Conservation (phyloP, 257 asterid genomes). For the Penstemon davidsonii region DNA sequence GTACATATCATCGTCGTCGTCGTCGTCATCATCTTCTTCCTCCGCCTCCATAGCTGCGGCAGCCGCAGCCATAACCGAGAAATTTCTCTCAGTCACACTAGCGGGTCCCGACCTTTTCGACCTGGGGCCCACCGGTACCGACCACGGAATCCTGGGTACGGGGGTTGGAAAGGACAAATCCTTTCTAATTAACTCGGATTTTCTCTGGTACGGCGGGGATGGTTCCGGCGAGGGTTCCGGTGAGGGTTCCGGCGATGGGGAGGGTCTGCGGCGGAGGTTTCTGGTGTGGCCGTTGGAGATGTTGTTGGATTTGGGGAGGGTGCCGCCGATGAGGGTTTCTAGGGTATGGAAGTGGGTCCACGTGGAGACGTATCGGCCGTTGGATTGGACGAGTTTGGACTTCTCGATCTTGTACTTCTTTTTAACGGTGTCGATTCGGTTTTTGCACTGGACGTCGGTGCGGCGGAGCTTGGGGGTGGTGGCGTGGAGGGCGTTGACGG, state of each 20-base stretch:
- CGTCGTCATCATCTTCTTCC: slow-evolving; percentile 37
- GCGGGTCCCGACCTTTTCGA: slow-evolving; percentile 61
- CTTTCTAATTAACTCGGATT: slow-evolving; percentile 18
- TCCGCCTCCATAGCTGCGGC: slow-evolving; percentile 68
- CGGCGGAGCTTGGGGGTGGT: slow-evolving; percentile 62
- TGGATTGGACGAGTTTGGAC: slow-evolving; percentile 19
- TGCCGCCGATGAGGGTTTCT: slow-evolving; percentile 63
- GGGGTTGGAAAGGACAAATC: slow-evolving; percentile 27
- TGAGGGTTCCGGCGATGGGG: slow-evolving; percentile 30
- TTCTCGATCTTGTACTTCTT: slow-evolving; percentile 84
- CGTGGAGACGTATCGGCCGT: slow-evolving; percentile 60
- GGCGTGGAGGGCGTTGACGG: slow-evolving; percentile 80
- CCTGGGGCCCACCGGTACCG: slow-evolving; percentile 81
- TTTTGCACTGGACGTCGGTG: slow-evolving; percentile 87
- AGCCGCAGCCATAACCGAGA: slow-evolving; percentile 77
- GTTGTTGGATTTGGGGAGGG: slow-evolving; percentile 30
- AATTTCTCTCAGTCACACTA: slow-evolving; percentile 56
- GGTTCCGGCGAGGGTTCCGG: slow-evolving; percentile 41
- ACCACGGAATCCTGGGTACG: slow-evolving; percentile 39
- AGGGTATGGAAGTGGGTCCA: slow-evolving; percentile 82
- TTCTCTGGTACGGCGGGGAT: no score
- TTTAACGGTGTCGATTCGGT: slow-evolving; percentile 87
- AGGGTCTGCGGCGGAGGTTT: slow-evolving; percentile 19
- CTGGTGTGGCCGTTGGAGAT: no score
- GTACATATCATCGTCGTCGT: slow-evolving; percentile 38